Base-by-base conservation (phyloP, 2,329 filamentous ascomycete genomes). In the Colletotrichum liaoningense region DNA sequence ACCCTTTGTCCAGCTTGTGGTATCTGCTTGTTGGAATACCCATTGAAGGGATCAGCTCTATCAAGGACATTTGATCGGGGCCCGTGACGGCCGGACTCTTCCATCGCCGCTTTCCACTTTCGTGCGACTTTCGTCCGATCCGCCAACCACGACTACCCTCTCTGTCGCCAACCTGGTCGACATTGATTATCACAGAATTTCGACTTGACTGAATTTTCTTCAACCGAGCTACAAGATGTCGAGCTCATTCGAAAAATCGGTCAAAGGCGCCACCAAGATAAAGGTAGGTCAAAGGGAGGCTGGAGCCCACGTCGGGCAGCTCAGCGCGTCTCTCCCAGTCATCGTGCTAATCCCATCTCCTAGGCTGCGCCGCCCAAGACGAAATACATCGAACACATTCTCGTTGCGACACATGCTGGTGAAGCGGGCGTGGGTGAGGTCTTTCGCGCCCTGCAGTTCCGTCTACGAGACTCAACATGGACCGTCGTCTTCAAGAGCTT, bases 401-500 rank as follows among this genome's bases (percentile, higher is more conserved):
- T 99, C 70, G 90, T 98, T 77, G 96, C 97, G 75, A 99, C 97
- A 49, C 95, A 98, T 84, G 93, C 95, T 26, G 97, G 95, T 78
- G 97, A 99, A 84, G 94, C 94, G 67, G 97, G 96, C 77, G 95
- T 99, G 73, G 96, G 93, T 73, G 97, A 99, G 85, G 94, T 99
- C 80, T 98, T 99, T 83, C 93, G 97, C 74, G 94, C 95, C 55
- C 87, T 99, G 67, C 95, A 97, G 81, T 91, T 95, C 81, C 92
- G 97, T 65, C 85, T 99, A 77, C 93, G 95, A 81, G 97, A 99
- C 83, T 96, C 96, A 77, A 98, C 97, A 88, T 99, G 97, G 97
- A 99, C 97, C n/a, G 95, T 98, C 71, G 96, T 98, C 76, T 98
- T 98, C 92, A 99, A 99, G 87, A 93, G 95, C 78, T 88, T 99